Percentiles rank a stretch among this genome's conserved stretches.
phyloP scores from a whole-genome alignment of 2,329 filamentous ascomycete species.

The Xylaria sp. region DNA sequence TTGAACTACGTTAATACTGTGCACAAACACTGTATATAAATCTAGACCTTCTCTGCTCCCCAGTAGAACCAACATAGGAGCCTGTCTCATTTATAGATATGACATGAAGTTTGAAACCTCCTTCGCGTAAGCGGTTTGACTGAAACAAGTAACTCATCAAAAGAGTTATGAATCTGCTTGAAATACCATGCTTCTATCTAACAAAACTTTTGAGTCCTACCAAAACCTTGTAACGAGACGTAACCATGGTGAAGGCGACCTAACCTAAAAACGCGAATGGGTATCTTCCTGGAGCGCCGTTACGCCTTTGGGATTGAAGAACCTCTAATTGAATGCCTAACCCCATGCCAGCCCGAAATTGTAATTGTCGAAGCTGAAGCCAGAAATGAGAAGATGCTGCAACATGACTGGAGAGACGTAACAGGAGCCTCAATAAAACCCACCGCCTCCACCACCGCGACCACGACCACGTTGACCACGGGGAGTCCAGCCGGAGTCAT shows the following conservation, averaged over 20 bases:
- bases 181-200: slow-evolving; percentile 6
- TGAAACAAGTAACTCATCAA: background rate
- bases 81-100: background rate
- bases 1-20: slow-evolving; percentile 7
- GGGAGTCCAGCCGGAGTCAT: slow-evolving; percentile 44
- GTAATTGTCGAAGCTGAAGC: slow-evolving; percentile 10
- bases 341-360: slow-evolving; percentile 21
- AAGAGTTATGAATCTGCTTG: background rate
- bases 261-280: slow-evolving; percentile 36
- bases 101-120: background rate
- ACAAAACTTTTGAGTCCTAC: slow-evolving; percentile 1
- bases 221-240: slow-evolving; percentile 3
- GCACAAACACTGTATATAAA: slow-evolving; percentile 16
- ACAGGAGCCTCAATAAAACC: slow-evolving; percentile 38
- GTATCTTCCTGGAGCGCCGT: slow-evolving; percentile 41
- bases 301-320: slow-evolving; percentile 21
- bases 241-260: slow-evolving; percentile 15
- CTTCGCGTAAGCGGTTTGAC: background rate
- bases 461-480: slow-evolving; percentile 45
- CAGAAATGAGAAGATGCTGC: slow-evolving; percentile 10
- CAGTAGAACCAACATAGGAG: too few relatives aligned
- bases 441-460: slow-evolving; percentile 38
- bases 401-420: background rate
- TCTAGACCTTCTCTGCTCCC: background rate
- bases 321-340: slow-evolving; percentile 12